Evolutionary conservation across 192 early-diverging fungal genomes (phyloP), one percentile per base, ranked within the genome.

Genomic region (Coemansia sp.): DNA sequence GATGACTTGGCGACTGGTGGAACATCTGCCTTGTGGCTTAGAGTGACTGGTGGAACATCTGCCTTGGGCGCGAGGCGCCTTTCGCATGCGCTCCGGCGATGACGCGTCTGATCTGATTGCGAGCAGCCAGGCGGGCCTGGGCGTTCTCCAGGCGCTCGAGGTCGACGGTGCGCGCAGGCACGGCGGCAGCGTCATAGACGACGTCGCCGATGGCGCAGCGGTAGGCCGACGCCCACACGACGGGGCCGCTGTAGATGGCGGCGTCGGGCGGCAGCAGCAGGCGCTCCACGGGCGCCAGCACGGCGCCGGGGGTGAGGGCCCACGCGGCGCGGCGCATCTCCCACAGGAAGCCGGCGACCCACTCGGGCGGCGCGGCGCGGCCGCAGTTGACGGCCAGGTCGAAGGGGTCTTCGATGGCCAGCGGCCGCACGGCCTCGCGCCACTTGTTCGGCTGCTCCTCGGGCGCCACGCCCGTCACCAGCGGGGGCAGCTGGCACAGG

Each of bases 321-420:
- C 51, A 62, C 0, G 72, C 72, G 19, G 66, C 72, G 18, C 72
- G 50, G 14, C 72, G 65, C 72, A 76, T 76, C 34, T 76, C 72
- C 72, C 72, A 76, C n/a, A 69, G 19, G 11, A 76, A 15, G 3
- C 66, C 72, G 31, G 57, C 62, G 10, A 58, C 50, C 72, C 72
- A 76, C 50, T 65, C 66, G 7, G 60, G 32, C 26, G 66, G 58
- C 8, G 61, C 72, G 14, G 53, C 56, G 50, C 72, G 62, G 1
- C 51, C 66, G 27, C 65, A 69, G 40, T 69, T 76, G 15, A 61
- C 41, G 1, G 23, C 8, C 14, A 45, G 19, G 15, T 76, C 72
- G 3, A 76, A 69, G 6, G 66, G 66, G 29, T 76, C 72, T 51
- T 76, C 72, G 8, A 76, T 59, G 3, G 62, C 72, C 36, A 76